A percentile compares a stretch with the other conserved stretches of the same genome.
phyloP scores from a whole-genome alignment of 106 monocot genomes.

The Narthecium ossifragum region DNA sequence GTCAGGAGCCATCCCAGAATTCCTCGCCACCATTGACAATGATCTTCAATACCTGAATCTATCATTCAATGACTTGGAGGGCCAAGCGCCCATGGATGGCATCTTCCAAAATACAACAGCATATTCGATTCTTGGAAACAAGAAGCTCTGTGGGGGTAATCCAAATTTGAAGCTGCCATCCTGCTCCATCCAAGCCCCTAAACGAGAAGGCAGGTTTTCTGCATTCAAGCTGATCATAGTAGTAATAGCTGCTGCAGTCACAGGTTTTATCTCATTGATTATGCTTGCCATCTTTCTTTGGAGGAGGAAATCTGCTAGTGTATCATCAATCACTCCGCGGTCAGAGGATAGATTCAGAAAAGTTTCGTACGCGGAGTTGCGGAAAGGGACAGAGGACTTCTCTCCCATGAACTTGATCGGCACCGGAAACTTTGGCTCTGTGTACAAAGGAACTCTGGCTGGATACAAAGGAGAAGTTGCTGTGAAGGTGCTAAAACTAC shows the following conservation, averaged over 20 bases:
- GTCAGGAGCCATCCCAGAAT: constrained; percentile 9
- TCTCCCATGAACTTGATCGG: constrained; percentile 5
- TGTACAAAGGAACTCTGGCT: no score
- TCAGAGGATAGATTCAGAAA: neutral
- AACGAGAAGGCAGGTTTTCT: neutral
- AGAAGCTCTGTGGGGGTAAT: no score
- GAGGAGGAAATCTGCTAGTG: no score
- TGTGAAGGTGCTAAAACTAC: constrained; percentile 13
- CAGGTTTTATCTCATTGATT: no score
- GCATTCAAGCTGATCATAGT: neutral
- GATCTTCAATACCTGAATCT: constrained; percentile 5
- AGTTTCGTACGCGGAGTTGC: constrained; percentile 11
- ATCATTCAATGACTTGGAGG: constrained; percentile 7
- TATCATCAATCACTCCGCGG: no score
- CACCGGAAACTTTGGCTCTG: no score
- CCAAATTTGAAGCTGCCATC: neutral
- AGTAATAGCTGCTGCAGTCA: neutral
- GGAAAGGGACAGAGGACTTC: constrained; percentile 18
- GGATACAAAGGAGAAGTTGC: constrained; percentile 5
- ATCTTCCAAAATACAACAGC: no score
- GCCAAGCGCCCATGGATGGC: neutral
- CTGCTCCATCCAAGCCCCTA: neutral
- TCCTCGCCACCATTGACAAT: neutral
- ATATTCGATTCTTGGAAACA: no score
- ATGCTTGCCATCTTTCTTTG: no score